These are phyloP conservation scores for Blastobotrys americana DNA, from an alignment of 805 yeast species.

Conservation along the genomic window DNA sequence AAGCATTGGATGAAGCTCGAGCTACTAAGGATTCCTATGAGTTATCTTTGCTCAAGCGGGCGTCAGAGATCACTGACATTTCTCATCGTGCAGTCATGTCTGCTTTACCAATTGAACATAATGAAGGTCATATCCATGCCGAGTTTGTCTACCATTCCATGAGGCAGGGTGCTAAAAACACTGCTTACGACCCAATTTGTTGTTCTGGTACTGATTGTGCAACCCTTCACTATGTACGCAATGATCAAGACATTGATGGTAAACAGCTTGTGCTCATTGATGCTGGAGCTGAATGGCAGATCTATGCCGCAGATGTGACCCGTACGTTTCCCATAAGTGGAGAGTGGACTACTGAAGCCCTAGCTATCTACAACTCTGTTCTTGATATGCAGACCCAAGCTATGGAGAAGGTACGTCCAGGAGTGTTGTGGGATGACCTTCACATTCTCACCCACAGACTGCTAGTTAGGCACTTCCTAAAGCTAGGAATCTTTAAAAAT, in stretches of 20 bases:
- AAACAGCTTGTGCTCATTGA: constrained; percentile 73
- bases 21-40: constrained; percentile 79
- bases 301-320: constrained; percentile 90
- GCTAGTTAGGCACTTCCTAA: constrained; percentile 60
- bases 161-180: constrained; percentile 86
- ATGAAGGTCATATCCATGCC: constrained; percentile 91
- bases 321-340: constrained; percentile 92
- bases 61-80: constrained; percentile 77
- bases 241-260: constrained; percentile 55
- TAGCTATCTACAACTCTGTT: constrained; percentile 73
- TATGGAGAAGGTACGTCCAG: constrained; percentile 70
- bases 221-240: constrained; percentile 81
- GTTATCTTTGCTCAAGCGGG: constrained; percentile 65
- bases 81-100: constrained; percentile 90
- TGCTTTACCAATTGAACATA: constrained; percentile 75
- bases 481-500: constrained; percentile 65
- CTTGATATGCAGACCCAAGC: constrained; percentile 73
- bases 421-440: constrained; percentile 75
- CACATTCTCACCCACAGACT: constrained; percentile 76
- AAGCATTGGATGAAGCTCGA: constrained; percentile 83
- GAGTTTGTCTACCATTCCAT: constrained; percentile 90
- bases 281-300: constrained; percentile 96
- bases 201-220: constrained; percentile 90
- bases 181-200: constrained; percentile 92
- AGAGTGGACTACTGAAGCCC: constrained; percentile 80